phyloP scores from a whole-genome alignment of 345 rosid genomes.

The Carallia pectinifolia region DNA sequence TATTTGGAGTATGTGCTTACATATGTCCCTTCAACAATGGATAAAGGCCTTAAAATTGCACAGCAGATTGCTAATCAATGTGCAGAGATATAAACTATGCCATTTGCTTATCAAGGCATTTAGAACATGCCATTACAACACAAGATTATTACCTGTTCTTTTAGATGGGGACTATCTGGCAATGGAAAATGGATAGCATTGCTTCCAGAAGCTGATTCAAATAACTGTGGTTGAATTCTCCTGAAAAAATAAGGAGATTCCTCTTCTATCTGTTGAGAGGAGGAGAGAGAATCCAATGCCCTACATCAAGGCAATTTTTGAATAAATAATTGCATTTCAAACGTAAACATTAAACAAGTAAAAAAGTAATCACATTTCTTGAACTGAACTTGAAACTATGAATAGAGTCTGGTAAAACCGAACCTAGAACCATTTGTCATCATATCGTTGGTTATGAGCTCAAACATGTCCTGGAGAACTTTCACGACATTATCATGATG shows the following conservation, averaged over 20 bases:
- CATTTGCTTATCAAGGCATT: background rate
- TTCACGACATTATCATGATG: slow-evolving; percentile 57
- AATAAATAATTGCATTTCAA: background rate
- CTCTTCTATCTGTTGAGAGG: slow-evolving; percentile 34
- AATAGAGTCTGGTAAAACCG: slow-evolving; percentile 24
- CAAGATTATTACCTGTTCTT: slow-evolving; percentile 61
- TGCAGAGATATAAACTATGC: background rate
- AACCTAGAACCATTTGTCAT: slow-evolving; percentile 78
- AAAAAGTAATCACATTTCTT: too few relatives aligned
- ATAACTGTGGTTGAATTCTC: slow-evolving; percentile 63
- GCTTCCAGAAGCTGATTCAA: slow-evolving; percentile 49
- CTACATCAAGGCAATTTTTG: background rate
- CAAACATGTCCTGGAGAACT: slow-evolving; percentile 92
- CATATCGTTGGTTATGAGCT: slow-evolving; percentile 77
- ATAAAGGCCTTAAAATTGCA: background rate
- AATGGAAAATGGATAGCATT: slow-evolving; percentile 72
- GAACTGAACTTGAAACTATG: background rate
- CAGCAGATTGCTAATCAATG: background rate
- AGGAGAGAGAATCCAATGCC: slow-evolving; percentile 33
- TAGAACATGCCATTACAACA: background rate
- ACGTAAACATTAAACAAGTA: background rate
- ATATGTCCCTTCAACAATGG: background rate
- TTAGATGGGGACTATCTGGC: slow-evolving; percentile 61
- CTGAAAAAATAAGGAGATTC: slow-evolving; percentile 41
- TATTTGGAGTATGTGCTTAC: background rate